A percentile compares a stretch with the other conserved stretches of the same genome.
phyloP scores from a whole-genome alignment of 768 basidiomycete genomes.

The Auricularia auricula-judae region DNA sequence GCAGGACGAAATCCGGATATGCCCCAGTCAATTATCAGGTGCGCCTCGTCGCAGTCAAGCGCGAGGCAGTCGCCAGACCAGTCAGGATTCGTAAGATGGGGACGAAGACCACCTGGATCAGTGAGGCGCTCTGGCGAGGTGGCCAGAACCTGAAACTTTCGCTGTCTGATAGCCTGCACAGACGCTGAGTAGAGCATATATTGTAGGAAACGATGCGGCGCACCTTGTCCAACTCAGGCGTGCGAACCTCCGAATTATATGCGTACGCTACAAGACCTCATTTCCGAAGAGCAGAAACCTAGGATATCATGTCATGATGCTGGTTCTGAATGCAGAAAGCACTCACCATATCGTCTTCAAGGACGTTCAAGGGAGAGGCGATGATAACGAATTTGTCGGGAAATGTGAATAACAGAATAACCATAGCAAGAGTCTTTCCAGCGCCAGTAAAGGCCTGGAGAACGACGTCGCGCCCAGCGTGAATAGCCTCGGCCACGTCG shows the following conservation, averaged over 20 bases:
- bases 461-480: not conserved
- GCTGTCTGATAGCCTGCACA: not conserved
- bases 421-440: not conserved
- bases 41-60: not conserved
- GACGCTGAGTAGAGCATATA: not conserved
- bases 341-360: not conserved
- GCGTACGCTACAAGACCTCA: too few species aligned
- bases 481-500: not conserved
- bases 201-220: too few species aligned
- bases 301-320: too few species aligned
- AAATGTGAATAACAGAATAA: not conserved
- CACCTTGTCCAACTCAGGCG: too few species aligned
- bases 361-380: not conserved
- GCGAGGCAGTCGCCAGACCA: not conserved
- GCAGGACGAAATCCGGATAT: not conserved
- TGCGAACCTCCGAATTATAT: too few species aligned
- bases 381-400: not conserved
- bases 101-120: not conserved
- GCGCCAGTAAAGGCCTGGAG: not conserved
- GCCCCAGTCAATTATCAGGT: not conserved
- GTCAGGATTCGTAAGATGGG: not conserved
- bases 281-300: too few species aligned
- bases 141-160: not conserved
- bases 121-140: not conserved
- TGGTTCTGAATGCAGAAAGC: not conserved